A percentile compares a stretch with the other conserved stretches of the same genome.
phyloP scores from a whole-genome alignment of 257 asterid genomes.

The Linaria vulgaris region DNA sequence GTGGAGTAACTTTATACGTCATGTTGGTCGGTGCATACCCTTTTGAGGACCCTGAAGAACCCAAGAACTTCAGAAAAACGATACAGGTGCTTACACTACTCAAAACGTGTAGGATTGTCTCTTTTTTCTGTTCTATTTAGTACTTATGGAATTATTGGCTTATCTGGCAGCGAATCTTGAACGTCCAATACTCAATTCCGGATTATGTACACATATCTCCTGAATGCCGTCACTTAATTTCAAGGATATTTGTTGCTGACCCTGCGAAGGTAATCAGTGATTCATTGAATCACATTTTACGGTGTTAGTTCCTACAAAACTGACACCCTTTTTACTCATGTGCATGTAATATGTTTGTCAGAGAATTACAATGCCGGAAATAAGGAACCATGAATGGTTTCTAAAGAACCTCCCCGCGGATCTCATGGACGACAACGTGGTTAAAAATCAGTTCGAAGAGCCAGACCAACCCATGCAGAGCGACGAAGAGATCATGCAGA shows the following conservation, averaged over 20 bases:
- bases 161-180: slow-evolving; percentile 75
- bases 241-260: slow-evolving; percentile 92
- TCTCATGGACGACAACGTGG: slow-evolving; percentile 54
- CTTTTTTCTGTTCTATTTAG: background rate
- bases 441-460: slow-evolving; percentile 68
- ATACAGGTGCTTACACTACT: slow-evolving; percentile 58
- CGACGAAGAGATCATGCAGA: slow-evolving; percentile 85
- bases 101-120: background rate
- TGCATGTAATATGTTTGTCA: slow-evolving; percentile 28
- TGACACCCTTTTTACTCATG: background rate
- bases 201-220: slow-evolving; percentile 89
- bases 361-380: slow-evolving; percentile 89
- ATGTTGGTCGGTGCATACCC: slow-evolving; percentile 99
- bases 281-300: background rate
- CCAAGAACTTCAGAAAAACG: slow-evolving; percentile 89
- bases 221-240: slow-evolving; percentile 85
- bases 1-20: slow-evolving; percentile 96
- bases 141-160: slow-evolving; percentile 23
- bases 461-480: slow-evolving; percentile 87
- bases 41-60: slow-evolving; percentile 96
- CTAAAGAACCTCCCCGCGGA: slow-evolving; percentile 85
- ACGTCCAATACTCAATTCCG: slow-evolving; percentile 92
- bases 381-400: slow-evolving; percentile 90
- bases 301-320: background rate
- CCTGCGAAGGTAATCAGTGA: slow-evolving; percentile 62